Percentiles rank a stretch among this genome's conserved stretches.
These are phyloP conservation scores for Bocquillonia castaneifolia DNA, from an alignment of 441 rosid species.

Conservation along the genomic window DNA sequence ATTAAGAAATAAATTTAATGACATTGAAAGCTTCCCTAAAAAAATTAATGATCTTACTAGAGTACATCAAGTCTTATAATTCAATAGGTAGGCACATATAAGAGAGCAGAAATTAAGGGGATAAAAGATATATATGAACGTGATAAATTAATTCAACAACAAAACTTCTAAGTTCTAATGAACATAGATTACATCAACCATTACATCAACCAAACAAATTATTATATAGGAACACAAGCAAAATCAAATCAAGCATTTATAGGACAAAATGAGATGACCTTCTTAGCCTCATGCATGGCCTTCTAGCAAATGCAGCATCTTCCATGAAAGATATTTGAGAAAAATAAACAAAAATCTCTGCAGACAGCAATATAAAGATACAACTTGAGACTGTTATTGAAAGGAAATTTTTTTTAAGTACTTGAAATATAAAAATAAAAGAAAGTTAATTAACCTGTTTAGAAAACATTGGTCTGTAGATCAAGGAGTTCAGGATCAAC, in stretches of 20 bases:
- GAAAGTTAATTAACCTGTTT: constrained; percentile 16
- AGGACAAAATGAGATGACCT: not conserved
- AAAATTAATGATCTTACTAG: no score
- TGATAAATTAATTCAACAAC: constrained; percentile 5
- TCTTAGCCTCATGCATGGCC: not conserved
- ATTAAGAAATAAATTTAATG: no score
- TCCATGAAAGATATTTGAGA: no score
- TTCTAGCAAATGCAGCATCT: not conserved
- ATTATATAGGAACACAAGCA: not conserved
- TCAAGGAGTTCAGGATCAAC: constrained; percentile 65
- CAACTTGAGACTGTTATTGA: not conserved
- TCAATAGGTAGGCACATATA: no score
- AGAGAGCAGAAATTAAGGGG: not conserved
- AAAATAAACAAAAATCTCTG: no score
- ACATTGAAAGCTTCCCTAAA: no score
- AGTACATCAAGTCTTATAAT: no score
- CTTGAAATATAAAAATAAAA: not conserved
- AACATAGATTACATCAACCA: constrained; percentile 3
- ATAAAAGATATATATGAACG: no score
- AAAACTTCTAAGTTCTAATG: constrained; percentile 14
- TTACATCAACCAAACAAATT: constrained; percentile 8
- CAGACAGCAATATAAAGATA: not conserved
- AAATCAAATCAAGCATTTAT: not conserved
- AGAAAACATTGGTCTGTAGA: constrained; percentile 73
- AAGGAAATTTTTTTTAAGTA: not conserved